phyloP scores from a whole-genome alignment of 2,329 filamentous ascomycete species.

The Colletotrichum phormii region DNA sequence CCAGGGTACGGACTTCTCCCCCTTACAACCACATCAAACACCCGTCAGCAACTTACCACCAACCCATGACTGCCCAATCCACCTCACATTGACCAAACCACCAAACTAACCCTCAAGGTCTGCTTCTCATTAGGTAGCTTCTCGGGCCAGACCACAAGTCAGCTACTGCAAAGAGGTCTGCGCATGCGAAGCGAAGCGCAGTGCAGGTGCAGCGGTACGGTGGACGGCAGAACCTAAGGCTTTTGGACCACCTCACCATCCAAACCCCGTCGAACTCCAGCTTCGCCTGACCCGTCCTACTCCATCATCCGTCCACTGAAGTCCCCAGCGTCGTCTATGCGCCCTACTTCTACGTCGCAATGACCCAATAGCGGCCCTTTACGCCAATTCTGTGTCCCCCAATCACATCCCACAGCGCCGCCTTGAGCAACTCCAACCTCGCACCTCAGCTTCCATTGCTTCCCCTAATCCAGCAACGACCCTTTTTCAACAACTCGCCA shows the following conservation, averaged over 20 bases:
- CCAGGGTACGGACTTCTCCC: background rate
- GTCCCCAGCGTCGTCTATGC: conserved; percentile 32
- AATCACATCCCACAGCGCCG: conserved; percentile 32
- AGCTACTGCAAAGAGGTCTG: too few species aligned
- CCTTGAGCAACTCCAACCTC: conserved; percentile 35
- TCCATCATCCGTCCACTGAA: conserved; percentile 21
- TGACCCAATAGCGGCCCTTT: conserved; percentile 47
- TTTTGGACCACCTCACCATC: background rate
- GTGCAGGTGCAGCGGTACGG: background rate
- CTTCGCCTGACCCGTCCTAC: background rate
- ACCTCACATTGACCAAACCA: background rate
- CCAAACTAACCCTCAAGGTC: background rate
- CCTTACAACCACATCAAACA: background rate
- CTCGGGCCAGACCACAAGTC: too few species aligned
- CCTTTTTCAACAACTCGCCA: conserved; percentile 13
- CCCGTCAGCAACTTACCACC: background rate
- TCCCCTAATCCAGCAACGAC: background rate
- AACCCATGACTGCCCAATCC: too few species aligned
- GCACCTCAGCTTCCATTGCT: conserved; percentile 5
- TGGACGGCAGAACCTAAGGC: background rate
- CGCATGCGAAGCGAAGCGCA: background rate
- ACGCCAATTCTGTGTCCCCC: conserved; percentile 43
- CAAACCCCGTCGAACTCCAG: background rate
- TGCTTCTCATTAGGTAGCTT: background rate
- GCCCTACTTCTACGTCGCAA: conserved; percentile 20